phyloP scores from a whole-genome alignment of 345 rosid genomes.

The Eucalyptus fibrosa region DNA sequence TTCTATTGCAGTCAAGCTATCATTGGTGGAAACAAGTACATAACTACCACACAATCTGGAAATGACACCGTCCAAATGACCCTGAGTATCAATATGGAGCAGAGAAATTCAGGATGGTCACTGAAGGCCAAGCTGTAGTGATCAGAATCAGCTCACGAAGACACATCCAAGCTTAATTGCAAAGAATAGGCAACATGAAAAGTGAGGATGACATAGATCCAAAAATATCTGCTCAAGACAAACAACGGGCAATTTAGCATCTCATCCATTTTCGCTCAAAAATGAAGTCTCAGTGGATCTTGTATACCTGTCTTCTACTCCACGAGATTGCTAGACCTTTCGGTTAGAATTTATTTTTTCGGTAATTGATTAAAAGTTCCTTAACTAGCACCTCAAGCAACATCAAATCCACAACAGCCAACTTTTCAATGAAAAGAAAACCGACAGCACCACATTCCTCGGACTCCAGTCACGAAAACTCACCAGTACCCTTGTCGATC shows the following conservation, averaged over 20 bases:
- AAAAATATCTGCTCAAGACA: background rate
- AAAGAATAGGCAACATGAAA: background rate
- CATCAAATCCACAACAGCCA: background rate
- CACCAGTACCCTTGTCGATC: conserved; percentile 93
- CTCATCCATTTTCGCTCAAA: background rate
- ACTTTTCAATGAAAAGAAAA: background rate
- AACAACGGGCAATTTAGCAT: background rate
- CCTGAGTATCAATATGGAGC: background rate
- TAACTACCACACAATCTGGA: background rate
- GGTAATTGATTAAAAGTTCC: background rate
- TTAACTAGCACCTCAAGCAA: background rate
- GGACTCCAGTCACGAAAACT: background rate
- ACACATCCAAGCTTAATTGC: background rate
- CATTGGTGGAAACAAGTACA: background rate
- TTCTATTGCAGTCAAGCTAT: background rate
- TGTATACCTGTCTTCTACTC: background rate
- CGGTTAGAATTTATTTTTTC: background rate
- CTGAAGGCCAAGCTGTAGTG: background rate
- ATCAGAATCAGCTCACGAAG: background rate
- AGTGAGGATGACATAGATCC: background rate
- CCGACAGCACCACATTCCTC: background rate
- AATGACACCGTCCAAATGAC: background rate
- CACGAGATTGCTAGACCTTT: background rate
- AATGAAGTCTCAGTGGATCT: background rate
- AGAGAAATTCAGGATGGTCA: background rate